Conservation (phyloP, 2,329 filamentous ascomycete genomes). For the Tolypocladium amazonense region DNA sequence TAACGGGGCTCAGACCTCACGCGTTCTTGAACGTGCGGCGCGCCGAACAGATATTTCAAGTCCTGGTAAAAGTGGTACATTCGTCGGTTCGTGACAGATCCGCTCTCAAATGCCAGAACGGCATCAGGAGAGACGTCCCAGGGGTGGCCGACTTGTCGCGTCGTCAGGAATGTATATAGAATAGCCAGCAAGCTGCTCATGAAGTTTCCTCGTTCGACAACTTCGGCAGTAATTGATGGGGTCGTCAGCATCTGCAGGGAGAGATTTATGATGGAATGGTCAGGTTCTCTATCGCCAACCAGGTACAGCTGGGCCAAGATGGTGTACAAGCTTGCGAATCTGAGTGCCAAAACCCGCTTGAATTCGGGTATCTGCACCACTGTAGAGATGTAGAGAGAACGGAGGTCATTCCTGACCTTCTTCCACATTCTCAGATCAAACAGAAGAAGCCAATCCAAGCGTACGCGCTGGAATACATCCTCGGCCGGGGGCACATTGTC, state of each 20-base stretch:
- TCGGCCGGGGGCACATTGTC: conserved; percentile 62
- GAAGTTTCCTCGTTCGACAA: conserved; percentile 92
- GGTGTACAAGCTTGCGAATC: conserved; percentile 94
- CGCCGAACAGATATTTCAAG: conserved; percentile 80
- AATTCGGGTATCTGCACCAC: conserved; percentile 93
- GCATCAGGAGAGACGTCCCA: conserved; percentile 79
- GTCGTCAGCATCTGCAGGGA: conserved; percentile 95
- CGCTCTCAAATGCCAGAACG: conserved; percentile 84
- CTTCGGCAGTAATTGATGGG: conserved; percentile 89
- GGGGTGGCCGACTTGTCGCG: conserved; percentile 88
- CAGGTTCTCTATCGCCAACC: conserved; percentile 89
- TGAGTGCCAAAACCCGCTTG: conserved; percentile 82
- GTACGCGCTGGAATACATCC: conserved; percentile 79
- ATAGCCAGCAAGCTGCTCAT: conserved; percentile 92
- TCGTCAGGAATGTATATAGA: conserved; percentile 93
- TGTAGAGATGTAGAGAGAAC: conserved; percentile 91
- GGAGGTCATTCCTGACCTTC: conserved; percentile 78
- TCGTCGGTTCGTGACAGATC: conserved; percentile 85
- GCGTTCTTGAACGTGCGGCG: conserved; percentile 76
- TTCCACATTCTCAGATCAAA: conserved; percentile 98
- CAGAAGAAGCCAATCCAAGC: conserved; percentile 86
- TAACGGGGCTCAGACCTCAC: conserved; percentile 79
- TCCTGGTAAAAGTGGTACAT: conserved; percentile 98
- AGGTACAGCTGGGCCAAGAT: conserved; percentile 88
- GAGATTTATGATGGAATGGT: conserved; percentile 97